Conservation (phyloP, 805 yeast species). For the Pichia cabralensis region DNA sequence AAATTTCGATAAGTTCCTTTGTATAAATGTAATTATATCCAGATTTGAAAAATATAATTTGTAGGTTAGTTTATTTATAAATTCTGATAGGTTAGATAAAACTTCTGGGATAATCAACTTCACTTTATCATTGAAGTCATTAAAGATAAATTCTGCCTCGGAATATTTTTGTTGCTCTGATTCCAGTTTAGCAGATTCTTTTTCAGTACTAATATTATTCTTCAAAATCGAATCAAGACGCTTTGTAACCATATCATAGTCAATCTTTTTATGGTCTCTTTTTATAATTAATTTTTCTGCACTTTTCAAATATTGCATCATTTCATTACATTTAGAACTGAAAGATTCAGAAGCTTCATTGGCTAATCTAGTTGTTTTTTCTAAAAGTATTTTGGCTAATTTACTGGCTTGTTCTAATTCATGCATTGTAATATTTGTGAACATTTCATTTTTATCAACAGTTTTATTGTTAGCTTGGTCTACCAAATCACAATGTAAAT, state of each 20-base stretch:
- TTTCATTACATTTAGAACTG: conserved; percentile 28
- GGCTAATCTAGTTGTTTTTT: conserved; percentile 16
- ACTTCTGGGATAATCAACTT: conserved; percentile 37
- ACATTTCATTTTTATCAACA: conserved; percentile 20
- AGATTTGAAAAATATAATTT: conserved; percentile 30
- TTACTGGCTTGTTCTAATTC: conserved; percentile 23
- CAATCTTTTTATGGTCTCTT: conserved; percentile 34
- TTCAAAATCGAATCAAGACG: conserved; percentile 30
- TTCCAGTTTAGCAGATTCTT: conserved; percentile 29
- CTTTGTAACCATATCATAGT: conserved; percentile 29
- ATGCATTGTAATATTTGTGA: conserved; percentile 20
- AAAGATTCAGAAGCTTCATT: conserved; percentile 22
- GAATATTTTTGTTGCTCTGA: conserved; percentile 24
- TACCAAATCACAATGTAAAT: conserved; percentile 21
- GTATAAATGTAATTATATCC: conserved; percentile 26
- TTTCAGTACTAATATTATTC: conserved; percentile 20
- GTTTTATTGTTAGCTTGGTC: background rate
- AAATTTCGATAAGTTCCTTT: conserved; percentile 22
- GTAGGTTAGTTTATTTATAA: conserved; percentile 32
- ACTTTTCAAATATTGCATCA: conserved; percentile 29
- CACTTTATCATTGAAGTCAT: conserved; percentile 31
- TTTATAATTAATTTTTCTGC: conserved; percentile 33
- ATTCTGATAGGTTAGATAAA: conserved; percentile 37
- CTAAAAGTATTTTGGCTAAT: conserved; percentile 18
- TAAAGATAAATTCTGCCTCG: conserved; percentile 24